Base-by-base conservation (phyloP, 148 eudicot genomes). In the Chenopodium suecicum region DNA sequence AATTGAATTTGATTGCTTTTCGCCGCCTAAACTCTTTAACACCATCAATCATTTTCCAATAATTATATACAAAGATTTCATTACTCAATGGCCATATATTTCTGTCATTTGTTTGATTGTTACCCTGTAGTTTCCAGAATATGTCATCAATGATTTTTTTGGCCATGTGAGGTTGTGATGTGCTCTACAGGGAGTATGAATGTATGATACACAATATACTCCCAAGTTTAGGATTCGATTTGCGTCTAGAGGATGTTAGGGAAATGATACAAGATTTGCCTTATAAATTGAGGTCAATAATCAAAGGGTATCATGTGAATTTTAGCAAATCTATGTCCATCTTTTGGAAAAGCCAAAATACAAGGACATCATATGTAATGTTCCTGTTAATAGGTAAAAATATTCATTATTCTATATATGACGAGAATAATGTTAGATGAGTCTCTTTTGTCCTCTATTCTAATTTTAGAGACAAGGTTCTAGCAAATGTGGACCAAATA, bases 401-500 rank as follows among this genome's bases (percentile, higher is more conserved):
- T 11, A 12, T 9, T 50, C 14, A 50, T 11, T 50, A 50, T 13
- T 56, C 22, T 16, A 2, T 56, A 19, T 3, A 56, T 14, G 62
- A 56, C 4, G 22, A 22, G 0, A 0, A 8, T 34, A 34, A 11
- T 34, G 6, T 17, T 32, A 9, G 19, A 13, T 69, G 47, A 13
- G 3, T 4, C 17, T 7, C 20, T 25, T 67, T 67, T 10, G 16
- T 2, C 44, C 44, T 13, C 19, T 27, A 27, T 29, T 68, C 7
- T 27, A n/a, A n/a, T 37, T 48, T 27, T 78, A 47, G 8, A 65
- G 73, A 68, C 47, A 34, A 32, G 2, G 31, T 64, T 54, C 64
- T 48, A 74, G 19, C 72, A 64, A 74, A 65, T 65, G 72, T 73
- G 73, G 79, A 50, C 34, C 56, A 19, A 48, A 32, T n/a, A 52